A percentile compares a stretch with the other conserved stretches of the same genome.
Conservation (phyloP, 2,329 filamentous ascomycete genomes). For the Aureobasidium vineae region DNA sequence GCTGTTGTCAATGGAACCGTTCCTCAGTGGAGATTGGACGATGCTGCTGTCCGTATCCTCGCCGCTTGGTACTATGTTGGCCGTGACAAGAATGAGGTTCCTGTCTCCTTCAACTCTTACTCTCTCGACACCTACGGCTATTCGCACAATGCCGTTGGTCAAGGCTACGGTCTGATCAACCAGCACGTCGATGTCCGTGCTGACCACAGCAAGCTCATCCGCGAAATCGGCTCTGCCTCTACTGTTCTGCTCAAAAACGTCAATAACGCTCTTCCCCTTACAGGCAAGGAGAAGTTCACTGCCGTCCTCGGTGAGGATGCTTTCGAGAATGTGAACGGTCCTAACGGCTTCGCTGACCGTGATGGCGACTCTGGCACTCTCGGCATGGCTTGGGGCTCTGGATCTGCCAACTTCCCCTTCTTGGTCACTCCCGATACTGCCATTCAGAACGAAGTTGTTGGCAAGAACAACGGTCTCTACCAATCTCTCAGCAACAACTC, state of each 20-base stretch:
- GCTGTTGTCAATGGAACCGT: constrained; percentile 35
- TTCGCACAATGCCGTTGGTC: constrained; percentile 59
- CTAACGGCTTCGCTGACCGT: constrained; percentile 49
- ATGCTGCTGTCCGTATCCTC: constrained; percentile 48
- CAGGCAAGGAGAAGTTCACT: constrained; percentile 47
- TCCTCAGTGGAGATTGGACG: constrained; percentile 42
- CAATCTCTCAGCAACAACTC: constrained; percentile 36
- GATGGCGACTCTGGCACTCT: constrained; percentile 49
- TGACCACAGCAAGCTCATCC: constrained; percentile 69
- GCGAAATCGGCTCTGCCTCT: constrained; percentile 57
- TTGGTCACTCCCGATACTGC: constrained; percentile 36
- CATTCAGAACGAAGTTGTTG: constrained; percentile 34
- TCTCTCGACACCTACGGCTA: constrained; percentile 61
- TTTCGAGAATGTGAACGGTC: constrained; percentile 46
- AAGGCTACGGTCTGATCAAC: constrained; percentile 60
- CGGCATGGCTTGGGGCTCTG: constrained; percentile 50
- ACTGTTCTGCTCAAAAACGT: constrained; percentile 52
- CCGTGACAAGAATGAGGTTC: constrained; percentile 51
- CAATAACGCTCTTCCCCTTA: constrained; percentile 45
- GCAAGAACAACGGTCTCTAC: constrained; percentile 30
- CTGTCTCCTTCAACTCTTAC: constrained; percentile 49
- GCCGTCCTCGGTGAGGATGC: constrained; percentile 54
- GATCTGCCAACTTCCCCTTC: constrained; percentile 42
- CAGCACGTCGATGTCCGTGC: constrained; percentile 74
- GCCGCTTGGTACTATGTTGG: constrained; percentile 52